Evolutionary conservation across 139 green algal genomes (phyloP), one percentile per base, ranked within the genome.

Genomic region (Chlorella sp.): DNA sequence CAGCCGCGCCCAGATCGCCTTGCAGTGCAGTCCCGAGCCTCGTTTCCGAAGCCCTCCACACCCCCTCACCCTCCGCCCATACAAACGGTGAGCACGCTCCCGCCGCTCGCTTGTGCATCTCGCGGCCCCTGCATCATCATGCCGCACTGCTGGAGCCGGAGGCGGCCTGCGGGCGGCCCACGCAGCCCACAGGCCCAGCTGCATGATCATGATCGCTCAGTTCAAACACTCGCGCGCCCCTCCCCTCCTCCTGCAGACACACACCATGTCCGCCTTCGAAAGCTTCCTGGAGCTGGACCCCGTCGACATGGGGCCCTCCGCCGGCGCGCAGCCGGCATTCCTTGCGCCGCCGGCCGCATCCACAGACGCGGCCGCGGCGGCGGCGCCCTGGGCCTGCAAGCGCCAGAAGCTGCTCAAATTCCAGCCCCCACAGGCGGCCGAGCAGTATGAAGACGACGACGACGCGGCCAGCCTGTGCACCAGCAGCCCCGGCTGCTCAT

Each of bases 261-360:
- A 34, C 32, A 5, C 42, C 79, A 86, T 86, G 82, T 57, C 82
- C 22, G 57, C 82, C 21, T 24, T 86, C 57, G 57, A 86, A 34
- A 60, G 82, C 79, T 85, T 85, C 42, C 42, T 85, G 79, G 79
- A 85, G 42, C 79, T 85, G 12, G 79, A 85, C 28, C 42, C 42
- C 16, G 36, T 42, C 5, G 79, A 66, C 32, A 28, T 36, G 30
- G 30, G 9, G 42, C 30, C 42, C 30, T 16, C 48, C 42, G n/a
- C 68, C 24, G 24, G 28, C 1, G 18, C n/a, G 2, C 18, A 11
- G n/a, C 75, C 75, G 15, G 75, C 75, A 16, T 11, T 34, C 9
- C n/a, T 16, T 18, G 36, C 75, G n/a, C n/a, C n/a, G n/a, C n/a
- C n/a, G n/a, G 16, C 34, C 7, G 75, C 75, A 53, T 42, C 75